Evolutionary conservation across 306 rosid species (phyloP).

Genomic region (Acacia confusa): DNA sequence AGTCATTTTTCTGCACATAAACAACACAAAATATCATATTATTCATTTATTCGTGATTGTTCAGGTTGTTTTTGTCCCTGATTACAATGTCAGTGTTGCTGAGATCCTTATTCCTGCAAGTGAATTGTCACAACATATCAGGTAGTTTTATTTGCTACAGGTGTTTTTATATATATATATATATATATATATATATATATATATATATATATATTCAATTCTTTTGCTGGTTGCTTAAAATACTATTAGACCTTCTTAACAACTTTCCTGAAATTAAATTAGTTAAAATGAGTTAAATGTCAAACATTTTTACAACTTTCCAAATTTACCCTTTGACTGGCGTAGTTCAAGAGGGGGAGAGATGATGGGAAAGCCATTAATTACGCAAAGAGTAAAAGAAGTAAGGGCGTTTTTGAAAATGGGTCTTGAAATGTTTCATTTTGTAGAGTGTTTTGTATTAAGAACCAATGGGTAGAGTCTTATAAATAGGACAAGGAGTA

Average conservation of each 20-base stretch:
- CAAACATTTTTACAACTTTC: no score
- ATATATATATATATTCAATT: not conserved
- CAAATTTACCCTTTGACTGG: no score
- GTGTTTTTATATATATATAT: not conserved
- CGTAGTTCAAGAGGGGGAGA: no score
- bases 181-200: not conserved
- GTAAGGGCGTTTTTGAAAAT: no score
- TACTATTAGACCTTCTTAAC: not conserved
- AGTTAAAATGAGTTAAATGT: no score
- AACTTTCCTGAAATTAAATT: no score
- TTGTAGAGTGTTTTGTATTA: no score
- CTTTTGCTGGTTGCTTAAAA: constrained; percentile 17
- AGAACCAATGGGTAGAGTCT: no score
- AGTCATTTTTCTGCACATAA: constrained; percentile 23
- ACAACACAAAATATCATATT: constrained; percentile 14
- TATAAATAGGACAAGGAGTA: no score
- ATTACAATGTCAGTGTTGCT: constrained; percentile 95
- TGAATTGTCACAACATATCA: constrained; percentile 96
- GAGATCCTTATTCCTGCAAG: constrained; percentile 96
- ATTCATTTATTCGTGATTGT: constrained; percentile 15
- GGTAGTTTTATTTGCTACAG: constrained; percentile 45
- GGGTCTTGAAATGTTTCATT: no score
- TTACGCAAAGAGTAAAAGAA: no score
- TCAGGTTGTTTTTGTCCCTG: constrained; percentile 95
- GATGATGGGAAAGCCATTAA: no score